phyloP scores from a whole-genome alignment of 139 green algal species.

The Zygnema cylindricum region DNA sequence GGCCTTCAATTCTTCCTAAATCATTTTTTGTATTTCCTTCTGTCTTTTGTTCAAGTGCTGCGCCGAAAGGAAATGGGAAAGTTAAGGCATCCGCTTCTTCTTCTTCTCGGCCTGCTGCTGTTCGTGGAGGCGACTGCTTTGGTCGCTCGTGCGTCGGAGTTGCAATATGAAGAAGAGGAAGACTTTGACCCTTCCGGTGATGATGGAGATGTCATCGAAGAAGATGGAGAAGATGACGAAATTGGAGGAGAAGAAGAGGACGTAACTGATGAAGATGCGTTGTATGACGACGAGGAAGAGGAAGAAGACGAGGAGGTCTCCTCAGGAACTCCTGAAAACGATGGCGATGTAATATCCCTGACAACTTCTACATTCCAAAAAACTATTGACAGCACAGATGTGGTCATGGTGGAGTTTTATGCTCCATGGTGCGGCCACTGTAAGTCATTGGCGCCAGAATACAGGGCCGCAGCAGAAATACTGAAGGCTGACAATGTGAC shows the following conservation, averaged over 20 bases:
- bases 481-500: conserved; percentile 46
- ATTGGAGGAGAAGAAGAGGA: background rate
- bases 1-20: too few species aligned
- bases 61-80: background rate
- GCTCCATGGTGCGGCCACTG: conserved; percentile 78
- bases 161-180: background rate
- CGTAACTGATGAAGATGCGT: background rate
- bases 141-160: background rate
- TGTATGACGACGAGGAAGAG: conserved; percentile 25
- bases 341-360: conserved; percentile 22
- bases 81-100: background rate
- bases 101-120: background rate
- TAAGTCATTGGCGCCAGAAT: conserved; percentile 70
- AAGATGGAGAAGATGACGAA: background rate
- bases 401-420: conserved; percentile 71
- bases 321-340: background rate
- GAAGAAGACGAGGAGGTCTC: background rate
- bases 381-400: background rate
- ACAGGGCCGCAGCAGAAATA: conserved; percentile 34
- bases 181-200: background rate
- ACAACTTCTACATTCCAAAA: background rate
- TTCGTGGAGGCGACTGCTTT: background rate
- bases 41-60: too few species aligned
- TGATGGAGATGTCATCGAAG: background rate
- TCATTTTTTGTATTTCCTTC: too few species aligned